Conservation (phyloP, 2,329 filamentous ascomycete species). For the Alternaria sp. region DNA sequence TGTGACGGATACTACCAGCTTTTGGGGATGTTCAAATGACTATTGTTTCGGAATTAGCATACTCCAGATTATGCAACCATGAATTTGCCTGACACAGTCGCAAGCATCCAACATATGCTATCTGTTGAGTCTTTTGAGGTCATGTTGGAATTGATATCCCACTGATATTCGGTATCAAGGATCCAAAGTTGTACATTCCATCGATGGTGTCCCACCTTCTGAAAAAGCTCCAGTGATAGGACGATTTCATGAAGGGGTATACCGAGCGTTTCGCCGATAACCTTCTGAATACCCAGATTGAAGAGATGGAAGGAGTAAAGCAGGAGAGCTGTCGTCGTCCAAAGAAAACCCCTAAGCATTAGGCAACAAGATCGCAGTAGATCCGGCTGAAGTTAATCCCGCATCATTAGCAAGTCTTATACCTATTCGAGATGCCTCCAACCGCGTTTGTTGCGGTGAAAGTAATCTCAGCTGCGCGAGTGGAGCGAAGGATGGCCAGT, state of each 20-base stretch:
- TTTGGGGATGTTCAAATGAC: no score
- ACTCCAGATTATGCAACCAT: no score
- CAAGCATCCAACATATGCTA: no score
- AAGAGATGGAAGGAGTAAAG: background rate
- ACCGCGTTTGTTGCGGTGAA: background rate
- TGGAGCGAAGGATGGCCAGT: constrained; percentile 1
- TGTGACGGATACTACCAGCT: no score
- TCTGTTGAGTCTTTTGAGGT: no score
- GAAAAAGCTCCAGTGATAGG: no score
- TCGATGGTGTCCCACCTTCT: no score
- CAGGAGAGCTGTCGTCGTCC: background rate
- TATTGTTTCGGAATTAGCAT: no score
- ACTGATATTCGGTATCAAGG: no score
- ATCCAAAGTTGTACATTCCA: no score
- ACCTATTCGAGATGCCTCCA: background rate
- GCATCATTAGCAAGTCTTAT: background rate
- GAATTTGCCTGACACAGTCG: no score
- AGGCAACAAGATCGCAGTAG: background rate
- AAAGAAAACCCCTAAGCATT: background rate
- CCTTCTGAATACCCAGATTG: background rate
- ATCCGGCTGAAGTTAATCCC: background rate
- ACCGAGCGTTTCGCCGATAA: background rate
- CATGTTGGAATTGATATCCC: no score
- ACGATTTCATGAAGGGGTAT: background rate
- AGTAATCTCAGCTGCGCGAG: constrained; percentile 2